Percentiles rank a stretch among this genome's conserved stretches.
phyloP scores from a whole-genome alignment of 306 rosid genomes.

The Lathyrus aphaca region DNA sequence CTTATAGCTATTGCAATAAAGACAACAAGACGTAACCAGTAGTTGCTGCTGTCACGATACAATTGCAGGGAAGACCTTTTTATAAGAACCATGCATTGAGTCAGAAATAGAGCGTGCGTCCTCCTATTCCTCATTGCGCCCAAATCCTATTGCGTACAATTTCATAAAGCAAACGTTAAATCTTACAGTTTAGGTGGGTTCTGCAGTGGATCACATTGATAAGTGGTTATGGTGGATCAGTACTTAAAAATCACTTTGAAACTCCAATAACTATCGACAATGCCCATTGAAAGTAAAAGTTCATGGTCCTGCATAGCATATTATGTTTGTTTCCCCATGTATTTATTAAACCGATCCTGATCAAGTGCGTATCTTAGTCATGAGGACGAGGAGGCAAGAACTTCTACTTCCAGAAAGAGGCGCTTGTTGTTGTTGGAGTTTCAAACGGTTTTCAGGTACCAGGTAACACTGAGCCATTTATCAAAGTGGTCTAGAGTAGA shows the following conservation, averaged over 20 bases:
- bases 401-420: too few relatives aligned
- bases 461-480: background rate
- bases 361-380: too few relatives aligned
- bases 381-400: too few relatives aligned
- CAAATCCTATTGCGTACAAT: constrained; percentile 20
- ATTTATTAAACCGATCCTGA: too few relatives aligned
- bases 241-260: too few relatives aligned
- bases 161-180: constrained; percentile 16
- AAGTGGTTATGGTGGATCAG: too few relatives aligned
- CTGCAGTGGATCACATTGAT: too few relatives aligned
- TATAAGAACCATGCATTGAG: constrained; percentile 59
- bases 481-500: background rate
- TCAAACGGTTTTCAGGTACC: background rate
- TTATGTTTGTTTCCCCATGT: too few relatives aligned
- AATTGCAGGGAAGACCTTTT: constrained; percentile 66
- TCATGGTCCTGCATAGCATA: too few relatives aligned
- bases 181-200: background rate
- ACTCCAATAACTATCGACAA: too few relatives aligned
- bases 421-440: background rate
- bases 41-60: constrained; percentile 66
- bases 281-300: too few relatives aligned
- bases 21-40: constrained; percentile 63
- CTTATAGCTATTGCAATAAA: constrained; percentile 46
- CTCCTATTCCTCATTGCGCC: constrained; percentile 44
- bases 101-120: constrained; percentile 54